Conservation (phyloP, 2,329 filamentous ascomycete genomes). For the Hirsutella minnesotensis region DNA sequence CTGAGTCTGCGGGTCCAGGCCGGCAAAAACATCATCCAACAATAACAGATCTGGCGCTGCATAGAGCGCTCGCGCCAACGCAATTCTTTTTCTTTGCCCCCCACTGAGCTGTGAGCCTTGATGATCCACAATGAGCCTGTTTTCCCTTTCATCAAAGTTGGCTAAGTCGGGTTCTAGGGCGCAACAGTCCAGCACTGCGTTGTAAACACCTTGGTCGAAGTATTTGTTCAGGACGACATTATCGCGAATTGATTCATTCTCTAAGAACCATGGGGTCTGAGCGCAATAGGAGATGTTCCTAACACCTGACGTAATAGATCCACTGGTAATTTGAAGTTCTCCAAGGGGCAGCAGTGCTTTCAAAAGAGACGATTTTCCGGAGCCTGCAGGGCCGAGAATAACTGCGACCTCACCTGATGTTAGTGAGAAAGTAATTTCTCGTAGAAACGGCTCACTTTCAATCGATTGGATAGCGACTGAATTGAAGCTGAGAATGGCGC, state of each 20-base stretch:
- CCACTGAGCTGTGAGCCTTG: conserved; percentile 2
- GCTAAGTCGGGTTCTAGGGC: background rate
- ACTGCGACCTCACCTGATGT: background rate
- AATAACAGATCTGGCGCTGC: background rate
- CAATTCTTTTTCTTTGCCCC: conserved; percentile 3
- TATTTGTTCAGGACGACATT: background rate
- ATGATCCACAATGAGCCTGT: background rate
- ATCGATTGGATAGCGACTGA: background rate
- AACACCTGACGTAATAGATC: background rate
- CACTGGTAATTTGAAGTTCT: background rate
- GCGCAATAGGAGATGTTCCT: background rate
- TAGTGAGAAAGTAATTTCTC: background rate
- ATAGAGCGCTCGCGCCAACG: conserved; percentile 4
- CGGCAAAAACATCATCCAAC: conserved; percentile 4
- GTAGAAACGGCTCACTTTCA: background rate
- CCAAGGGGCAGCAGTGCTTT: background rate
- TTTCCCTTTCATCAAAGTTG: background rate
- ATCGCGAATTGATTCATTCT: background rate
- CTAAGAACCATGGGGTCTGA: conserved; percentile 1
- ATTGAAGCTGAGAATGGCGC: background rate
- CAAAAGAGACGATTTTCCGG: background rate
- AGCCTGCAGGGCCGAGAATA: background rate
- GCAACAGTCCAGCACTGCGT: background rate
- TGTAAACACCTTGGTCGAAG: background rate
- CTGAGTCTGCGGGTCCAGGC: conserved; percentile 5